Evolutionary conservation across 139 green algal species (phyloP).

Genomic region (Picochlorum sp.): DNA sequence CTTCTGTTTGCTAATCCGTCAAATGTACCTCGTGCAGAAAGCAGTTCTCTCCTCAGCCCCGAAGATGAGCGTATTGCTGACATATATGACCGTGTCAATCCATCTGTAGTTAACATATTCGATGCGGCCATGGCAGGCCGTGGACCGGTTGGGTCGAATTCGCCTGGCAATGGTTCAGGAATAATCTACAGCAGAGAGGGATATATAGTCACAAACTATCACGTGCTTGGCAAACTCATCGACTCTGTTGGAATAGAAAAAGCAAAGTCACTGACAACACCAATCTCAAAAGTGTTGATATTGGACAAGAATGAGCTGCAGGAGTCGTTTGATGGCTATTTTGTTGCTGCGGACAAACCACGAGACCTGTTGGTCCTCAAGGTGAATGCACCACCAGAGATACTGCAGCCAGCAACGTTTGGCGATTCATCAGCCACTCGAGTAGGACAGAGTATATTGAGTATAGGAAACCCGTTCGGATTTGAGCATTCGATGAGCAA

Average conservation of each 20-base stretch:
- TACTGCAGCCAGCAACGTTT: conserved; percentile 40
- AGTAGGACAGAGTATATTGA: conserved; percentile 64
- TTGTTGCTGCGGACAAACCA: conserved; percentile 54
- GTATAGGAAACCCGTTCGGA: conserved; percentile 60
- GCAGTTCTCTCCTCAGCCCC: conserved; percentile 5
- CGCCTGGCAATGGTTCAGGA: conserved; percentile 71
- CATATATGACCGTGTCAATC: conserved; percentile 45
- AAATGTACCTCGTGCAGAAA: not conserved
- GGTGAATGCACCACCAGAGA: conserved; percentile 28
- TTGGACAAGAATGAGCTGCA: conserved; percentile 47
- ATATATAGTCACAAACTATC: conserved; percentile 65
- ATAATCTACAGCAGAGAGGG: conserved; percentile 69
- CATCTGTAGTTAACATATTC: conserved; percentile 58
- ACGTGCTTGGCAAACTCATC: conserved; percentile 42
- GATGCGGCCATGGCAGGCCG: conserved; percentile 43
- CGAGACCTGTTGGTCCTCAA: conserved; percentile 61
- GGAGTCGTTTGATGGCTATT: conserved; percentile 45
- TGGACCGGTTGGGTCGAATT: conserved; percentile 29
- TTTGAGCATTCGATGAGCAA: conserved; percentile 55
- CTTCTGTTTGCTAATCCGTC: conserved; percentile 5
- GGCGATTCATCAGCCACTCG: conserved; percentile 36
- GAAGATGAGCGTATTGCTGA: conserved; percentile 50
- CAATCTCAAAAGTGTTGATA: conserved; percentile 53
- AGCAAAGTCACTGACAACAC: conserved; percentile 3
- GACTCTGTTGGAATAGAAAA: conserved; percentile 16